These are phyloP conservation scores for Backusella liffmaniae DNA, from an alignment of 192 early-diverging fungal species.

Conservation along the genomic window DNA sequence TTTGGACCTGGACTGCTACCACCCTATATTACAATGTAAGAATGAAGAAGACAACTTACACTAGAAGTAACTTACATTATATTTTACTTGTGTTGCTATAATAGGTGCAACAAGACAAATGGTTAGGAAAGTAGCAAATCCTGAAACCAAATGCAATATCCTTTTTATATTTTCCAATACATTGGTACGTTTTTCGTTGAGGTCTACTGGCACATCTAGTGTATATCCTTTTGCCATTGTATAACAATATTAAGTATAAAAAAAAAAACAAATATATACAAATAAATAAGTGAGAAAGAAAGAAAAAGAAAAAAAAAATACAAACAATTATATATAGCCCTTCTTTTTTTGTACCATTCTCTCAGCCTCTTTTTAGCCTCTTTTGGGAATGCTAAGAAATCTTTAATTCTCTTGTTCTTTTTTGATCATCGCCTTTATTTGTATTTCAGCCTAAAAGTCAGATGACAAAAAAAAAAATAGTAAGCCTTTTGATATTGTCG, in stretches of 20 bases:
- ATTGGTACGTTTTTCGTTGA: constrained; percentile 18
- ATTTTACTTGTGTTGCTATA: constrained; percentile 27
- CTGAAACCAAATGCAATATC: constrained; percentile 19
- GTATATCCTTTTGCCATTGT: constrained; percentile 4
- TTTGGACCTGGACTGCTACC: constrained; percentile 29
- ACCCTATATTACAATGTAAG: constrained; percentile 12
- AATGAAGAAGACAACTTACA: background rate
- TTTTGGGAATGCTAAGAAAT: constrained; percentile 8
- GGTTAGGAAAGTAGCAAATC: constrained; percentile 17
- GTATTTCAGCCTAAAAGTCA: constrained; percentile 7
- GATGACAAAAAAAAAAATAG: background rate
- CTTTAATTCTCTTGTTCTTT: background rate
- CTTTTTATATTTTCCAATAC: constrained; percentile 12
- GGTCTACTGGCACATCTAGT: constrained; percentile 28
- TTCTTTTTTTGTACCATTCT: background rate
- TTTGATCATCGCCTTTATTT: background rate
- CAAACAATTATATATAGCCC: background rate
- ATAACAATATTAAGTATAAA: background rate
- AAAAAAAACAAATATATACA: constrained; percentile 8
- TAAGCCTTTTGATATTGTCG: background rate
- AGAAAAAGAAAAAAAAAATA: background rate
- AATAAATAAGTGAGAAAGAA: background rate
- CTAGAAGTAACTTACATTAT: constrained; percentile 30
- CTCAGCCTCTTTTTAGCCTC: constrained; percentile 5
- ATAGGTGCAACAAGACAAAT: constrained; percentile 30